Conservation (phyloP, 306 rosid genomes). For the Luffa aegyptiaca region DNA sequence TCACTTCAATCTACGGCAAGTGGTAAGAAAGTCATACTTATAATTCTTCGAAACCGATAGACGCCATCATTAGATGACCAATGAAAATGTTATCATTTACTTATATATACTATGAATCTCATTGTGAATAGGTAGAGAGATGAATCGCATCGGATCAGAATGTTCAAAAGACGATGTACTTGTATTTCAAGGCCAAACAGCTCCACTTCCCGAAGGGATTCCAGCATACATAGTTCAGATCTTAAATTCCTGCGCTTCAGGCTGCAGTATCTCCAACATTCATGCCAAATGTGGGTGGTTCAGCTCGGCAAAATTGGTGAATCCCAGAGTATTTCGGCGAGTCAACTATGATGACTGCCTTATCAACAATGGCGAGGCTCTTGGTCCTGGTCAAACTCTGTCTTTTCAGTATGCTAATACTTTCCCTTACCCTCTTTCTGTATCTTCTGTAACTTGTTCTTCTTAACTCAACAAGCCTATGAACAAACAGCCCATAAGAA, state of each 20-base stretch:
- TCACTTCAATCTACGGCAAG: slow-evolving; percentile 20
- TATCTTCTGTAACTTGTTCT: slow-evolving; percentile 37
- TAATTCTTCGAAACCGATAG: background rate
- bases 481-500: background rate
- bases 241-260: slow-evolving; percentile 28
- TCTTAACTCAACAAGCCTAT: background rate
- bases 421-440: slow-evolving; percentile 38
- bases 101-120: background rate
- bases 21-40: slow-evolving; percentile 13
- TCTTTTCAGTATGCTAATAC: slow-evolving; percentile 52
- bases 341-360: slow-evolving; percentile 43
- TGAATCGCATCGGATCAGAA: slow-evolving; percentile 17
- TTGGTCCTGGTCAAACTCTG: slow-evolving; percentile 32
- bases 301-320: slow-evolving; percentile 46
- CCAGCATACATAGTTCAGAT: slow-evolving; percentile 44
- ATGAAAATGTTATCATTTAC: background rate
- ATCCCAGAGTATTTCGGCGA: slow-evolving; percentile 37
- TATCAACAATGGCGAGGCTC: slow-evolving; percentile 33
- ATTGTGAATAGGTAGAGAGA: background rate
- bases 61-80: too few relatives aligned
- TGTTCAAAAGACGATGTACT: slow-evolving; percentile 40
- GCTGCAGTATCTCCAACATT: slow-evolving; percentile 43
- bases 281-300: slow-evolving; percentile 56
- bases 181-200: slow-evolving; percentile 32
- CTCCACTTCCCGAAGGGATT: slow-evolving; percentile 45